Evolutionary conservation across 768 basidiomycete genomes (phyloP), one percentile per base, ranked within the genome.

Genomic region (Pholiota molesta): DNA sequence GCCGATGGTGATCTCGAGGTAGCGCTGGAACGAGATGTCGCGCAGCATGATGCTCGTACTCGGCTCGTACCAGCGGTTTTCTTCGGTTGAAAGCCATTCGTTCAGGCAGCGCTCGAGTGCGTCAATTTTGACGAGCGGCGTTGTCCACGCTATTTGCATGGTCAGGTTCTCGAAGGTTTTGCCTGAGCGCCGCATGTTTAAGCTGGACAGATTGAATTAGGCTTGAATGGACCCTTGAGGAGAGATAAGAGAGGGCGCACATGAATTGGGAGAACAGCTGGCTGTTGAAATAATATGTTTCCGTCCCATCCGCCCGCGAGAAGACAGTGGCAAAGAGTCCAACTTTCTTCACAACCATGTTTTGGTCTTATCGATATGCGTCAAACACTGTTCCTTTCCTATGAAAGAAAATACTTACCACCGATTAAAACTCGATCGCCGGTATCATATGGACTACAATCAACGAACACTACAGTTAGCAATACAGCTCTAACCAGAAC

Each of bases 341-440:
- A 79, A 92, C 90, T 75, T 86, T 89, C 74, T 91, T 93, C 31
- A 93, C 92, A 29, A 90, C 81, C 33, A 91, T 70, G 62, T 88
- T 86, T 62, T 92, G 89, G 21, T 82, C 86, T 87, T 35, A 2
- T 21, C 54, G 9, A 7, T 35, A 55, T 35, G 29, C 9, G 14
- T 51, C 51, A 65, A 39, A 29, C 59, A 33, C 55, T 55, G n/a
- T 19, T 23, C 29, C 2, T 4, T 31, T 5, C 16, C 28, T 23
- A 13, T 16, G 21, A 49, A 55, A 16, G 17, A 42, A 10, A 9
- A 45, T 16, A 26, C 71, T 80, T 61, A 84, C 84, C 69, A 63
- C 88, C 88, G 63, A 93, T 86, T 68, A 92, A 87, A 66, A 87
- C 86, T n/a, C 92, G 83, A 74, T 93, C 92, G 11, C 91, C 91